Evolutionary conservation across 2,329 filamentous ascomycete species (phyloP).

Genomic region (Setomelanomma holmii): DNA sequence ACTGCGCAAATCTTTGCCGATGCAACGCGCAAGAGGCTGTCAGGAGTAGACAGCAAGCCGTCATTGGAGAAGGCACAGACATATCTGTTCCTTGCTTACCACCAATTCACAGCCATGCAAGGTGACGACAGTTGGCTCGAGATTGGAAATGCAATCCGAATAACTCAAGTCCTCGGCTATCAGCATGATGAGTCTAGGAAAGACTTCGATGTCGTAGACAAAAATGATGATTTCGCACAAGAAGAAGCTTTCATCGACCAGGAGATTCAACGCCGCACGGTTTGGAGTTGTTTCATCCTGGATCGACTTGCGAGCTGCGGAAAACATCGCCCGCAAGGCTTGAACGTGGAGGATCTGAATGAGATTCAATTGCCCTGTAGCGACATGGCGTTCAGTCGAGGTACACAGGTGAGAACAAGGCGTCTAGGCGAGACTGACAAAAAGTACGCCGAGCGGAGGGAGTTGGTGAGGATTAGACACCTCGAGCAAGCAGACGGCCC

Average conservation of each 20-base stretch:
- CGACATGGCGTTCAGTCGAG: constrained; percentile 69
- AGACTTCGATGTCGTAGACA: constrained; percentile 15
- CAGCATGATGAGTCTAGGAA: constrained; percentile 35
- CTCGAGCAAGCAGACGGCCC: not conserved
- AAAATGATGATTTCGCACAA: constrained; percentile 20
- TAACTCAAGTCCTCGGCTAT: constrained; percentile 58
- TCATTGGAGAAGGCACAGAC: constrained; percentile 71
- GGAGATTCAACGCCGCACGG: constrained; percentile 72
- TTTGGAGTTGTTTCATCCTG: constrained; percentile 77
- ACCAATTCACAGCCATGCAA: constrained; percentile 72
- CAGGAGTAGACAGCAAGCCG: constrained; percentile 47
- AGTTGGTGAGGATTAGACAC: constrained; percentile 6
- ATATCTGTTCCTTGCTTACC: constrained; percentile 73
- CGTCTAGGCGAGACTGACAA: constrained; percentile 26
- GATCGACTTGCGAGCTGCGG: constrained; percentile 74
- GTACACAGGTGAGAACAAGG: constrained; percentile 61
- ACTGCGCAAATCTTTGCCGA: constrained; percentile 69
- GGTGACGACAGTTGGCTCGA: constrained; percentile 71
- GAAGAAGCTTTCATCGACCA: constrained; percentile 61
- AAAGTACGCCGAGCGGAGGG: constrained; percentile 20
- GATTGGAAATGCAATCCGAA: constrained; percentile 65
- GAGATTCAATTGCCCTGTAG: constrained; percentile 72
- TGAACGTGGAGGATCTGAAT: constrained; percentile 64
- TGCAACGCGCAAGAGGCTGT: constrained; percentile 60
- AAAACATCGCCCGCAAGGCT: constrained; percentile 65